Evolutionary conservation across 345 rosid genomes (phyloP).

Genomic region (Brassica napus): Da-Ae NC_063452.1:64515501-64516000

Average conservation of each 20-base stretch:
- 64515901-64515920: background rate
- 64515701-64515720: slow-evolving; percentile 81
- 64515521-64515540: background rate
- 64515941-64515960: background rate
- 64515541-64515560: background rate
- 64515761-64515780: slow-evolving; percentile 81
- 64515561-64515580: background rate
- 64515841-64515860: slow-evolving; percentile 3
- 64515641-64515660: slow-evolving; percentile 78
- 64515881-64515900: background rate
- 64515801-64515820: slow-evolving; percentile 72
- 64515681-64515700: slow-evolving; percentile 83
- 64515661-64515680: slow-evolving; percentile 74
- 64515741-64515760: slow-evolving; percentile 64
- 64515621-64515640: slow-evolving; percentile 82
- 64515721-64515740: slow-evolving; percentile 70
- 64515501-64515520: background rate
- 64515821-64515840: slow-evolving; percentile 48
- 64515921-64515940: background rate
- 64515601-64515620: slow-evolving; percentile 54
- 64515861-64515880: background rate
- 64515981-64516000: too few species aligned
- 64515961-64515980: too few species aligned
- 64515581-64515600: slow-evolving; percentile 2
- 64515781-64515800: slow-evolving; percentile 82